These are phyloP conservation scores for Cordyceps cateniannulata DNA, from an alignment of 2,329 filamentous ascomycete species.

Conservation along the genomic window DNA sequence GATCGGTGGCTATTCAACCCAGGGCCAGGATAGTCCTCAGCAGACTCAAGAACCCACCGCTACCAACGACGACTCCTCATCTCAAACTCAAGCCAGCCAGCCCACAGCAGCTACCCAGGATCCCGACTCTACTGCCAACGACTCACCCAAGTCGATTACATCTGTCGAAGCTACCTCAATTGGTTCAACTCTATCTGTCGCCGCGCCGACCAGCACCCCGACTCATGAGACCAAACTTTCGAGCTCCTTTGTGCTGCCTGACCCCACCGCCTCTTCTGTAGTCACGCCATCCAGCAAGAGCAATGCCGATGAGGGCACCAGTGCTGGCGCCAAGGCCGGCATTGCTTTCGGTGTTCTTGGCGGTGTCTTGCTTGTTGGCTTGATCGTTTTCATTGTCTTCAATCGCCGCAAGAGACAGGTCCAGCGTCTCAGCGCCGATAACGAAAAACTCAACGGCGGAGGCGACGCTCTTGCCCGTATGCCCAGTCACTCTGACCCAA, in stretches of 20 bases:
- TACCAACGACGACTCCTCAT: constrained; percentile 1
- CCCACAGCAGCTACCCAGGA: constrained; percentile 8
- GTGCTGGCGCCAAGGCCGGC: constrained; percentile 60
- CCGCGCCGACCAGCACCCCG: neutral
- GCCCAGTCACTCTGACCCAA: constrained; percentile 15
- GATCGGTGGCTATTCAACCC: constrained; percentile 34
- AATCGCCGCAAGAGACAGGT: constrained; percentile 64
- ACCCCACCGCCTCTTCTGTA: constrained; percentile 2
- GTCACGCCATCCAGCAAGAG: neutral
- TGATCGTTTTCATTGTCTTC: constrained; percentile 66
- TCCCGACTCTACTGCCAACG: constrained; percentile 17
- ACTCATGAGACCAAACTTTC: neutral
- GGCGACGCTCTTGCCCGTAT: constrained; percentile 16
- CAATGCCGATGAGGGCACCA: constrained; percentile 18
- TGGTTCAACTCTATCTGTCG: constrained; percentile 20
- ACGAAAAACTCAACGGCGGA: constrained; percentile 54
- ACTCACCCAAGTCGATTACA: constrained; percentile 15
- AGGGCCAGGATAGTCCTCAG: constrained; percentile 12
- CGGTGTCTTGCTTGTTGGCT: constrained; percentile 57
- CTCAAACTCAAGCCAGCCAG: neutral
- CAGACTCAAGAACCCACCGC: constrained; percentile 7
- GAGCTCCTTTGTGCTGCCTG: neutral
- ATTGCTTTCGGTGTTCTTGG: constrained; percentile 76
- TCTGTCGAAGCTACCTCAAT: constrained; percentile 21
- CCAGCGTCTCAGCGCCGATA: constrained; percentile 40